phyloP scores from a whole-genome alignment of 2,329 filamentous ascomycete genomes.

The Rhytidhysteron rufulum region DNA sequence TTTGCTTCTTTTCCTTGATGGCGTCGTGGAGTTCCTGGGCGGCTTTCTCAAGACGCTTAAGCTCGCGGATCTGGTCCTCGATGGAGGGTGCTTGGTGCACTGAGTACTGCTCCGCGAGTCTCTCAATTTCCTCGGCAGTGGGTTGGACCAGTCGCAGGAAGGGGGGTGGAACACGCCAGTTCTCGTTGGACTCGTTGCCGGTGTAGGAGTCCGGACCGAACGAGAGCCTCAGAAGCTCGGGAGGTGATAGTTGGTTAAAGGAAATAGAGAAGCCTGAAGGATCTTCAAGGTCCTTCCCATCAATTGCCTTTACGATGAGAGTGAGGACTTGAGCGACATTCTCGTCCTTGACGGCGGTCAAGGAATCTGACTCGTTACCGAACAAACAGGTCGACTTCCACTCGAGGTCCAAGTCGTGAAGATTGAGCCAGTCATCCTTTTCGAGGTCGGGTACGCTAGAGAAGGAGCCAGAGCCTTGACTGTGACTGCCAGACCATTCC shows the following conservation, averaged over 20 bases:
- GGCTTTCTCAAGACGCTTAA: constrained; percentile 37
- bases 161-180: constrained; percentile 35
- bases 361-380: constrained; percentile 11
- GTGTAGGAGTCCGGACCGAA: constrained; percentile 28
- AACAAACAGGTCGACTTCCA: constrained; percentile 38
- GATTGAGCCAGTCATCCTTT: constrained; percentile 29
- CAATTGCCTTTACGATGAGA: constrained; percentile 36
- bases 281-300: constrained; percentile 26
- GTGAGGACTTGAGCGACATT: constrained; percentile 34
- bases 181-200: constrained; percentile 23
- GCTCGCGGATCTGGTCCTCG: constrained; percentile 39
- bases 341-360: constrained; percentile 19
- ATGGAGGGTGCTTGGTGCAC: constrained; percentile 22
- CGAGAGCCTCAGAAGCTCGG: constrained; percentile 33
- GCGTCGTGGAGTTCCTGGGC: constrained; percentile 34
- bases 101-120: too few species aligned
- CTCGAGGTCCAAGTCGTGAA: constrained; percentile 35
- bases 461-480: constrained; percentile 31
- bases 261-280: constrained; percentile 38
- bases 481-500: constrained; percentile 35
- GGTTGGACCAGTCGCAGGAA: constrained; percentile 26
- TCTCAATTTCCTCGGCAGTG: constrained; percentile 6
- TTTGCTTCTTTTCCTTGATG: constrained; percentile 32
- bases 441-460: constrained; percentile 23
- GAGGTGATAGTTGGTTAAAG: constrained; percentile 36